Percentiles rank a stretch among this genome's conserved stretches.
Evolutionary conservation across 768 basidiomycete species (phyloP).

Genomic region (Suillus spraguei): DNA sequence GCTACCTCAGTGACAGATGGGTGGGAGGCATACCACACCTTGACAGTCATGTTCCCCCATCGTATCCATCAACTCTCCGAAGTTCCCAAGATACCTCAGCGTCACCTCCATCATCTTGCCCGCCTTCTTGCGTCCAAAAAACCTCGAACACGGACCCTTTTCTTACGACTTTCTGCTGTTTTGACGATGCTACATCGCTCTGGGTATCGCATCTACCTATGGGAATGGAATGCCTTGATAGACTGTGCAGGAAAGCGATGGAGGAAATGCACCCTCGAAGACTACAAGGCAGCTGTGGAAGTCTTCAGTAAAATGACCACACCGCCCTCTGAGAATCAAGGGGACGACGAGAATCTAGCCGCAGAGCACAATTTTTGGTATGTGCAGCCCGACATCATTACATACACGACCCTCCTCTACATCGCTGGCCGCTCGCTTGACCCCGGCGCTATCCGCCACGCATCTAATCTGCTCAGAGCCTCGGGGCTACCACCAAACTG

Average conservation of each 20-base stretch:
- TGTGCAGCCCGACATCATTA: constrained; percentile 59
- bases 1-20: constrained; percentile 35
- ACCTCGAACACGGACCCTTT: constrained; percentile 61
- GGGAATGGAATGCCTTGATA: constrained; percentile 80
- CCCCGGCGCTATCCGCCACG: constrained; percentile 47
- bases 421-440: constrained; percentile 59
- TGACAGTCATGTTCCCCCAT: constrained; percentile 29
- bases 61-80: constrained; percentile 9
- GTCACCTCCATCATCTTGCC: constrained; percentile 61
- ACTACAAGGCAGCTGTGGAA: constrained; percentile 61
- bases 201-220: constrained; percentile 57
- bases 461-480: constrained; percentile 51
- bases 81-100: constrained; percentile 29
- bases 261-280: constrained; percentile 55
- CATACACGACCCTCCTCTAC: constrained; percentile 67
- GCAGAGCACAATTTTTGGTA: neutral
- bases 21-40: constrained; percentile 45
- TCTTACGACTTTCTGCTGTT: constrained; percentile 70
- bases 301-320: constrained; percentile 64
- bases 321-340: constrained; percentile 34
- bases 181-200: constrained; percentile 55
- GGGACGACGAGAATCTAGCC: constrained; percentile 34
- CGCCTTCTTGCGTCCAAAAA: constrained; percentile 56
- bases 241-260: constrained; percentile 67
- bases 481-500: constrained; percentile 61